These are phyloP conservation scores for Pugionium cornutum DNA, from an alignment of 345 rosid genomes.

Conservation along the genomic window DNA sequence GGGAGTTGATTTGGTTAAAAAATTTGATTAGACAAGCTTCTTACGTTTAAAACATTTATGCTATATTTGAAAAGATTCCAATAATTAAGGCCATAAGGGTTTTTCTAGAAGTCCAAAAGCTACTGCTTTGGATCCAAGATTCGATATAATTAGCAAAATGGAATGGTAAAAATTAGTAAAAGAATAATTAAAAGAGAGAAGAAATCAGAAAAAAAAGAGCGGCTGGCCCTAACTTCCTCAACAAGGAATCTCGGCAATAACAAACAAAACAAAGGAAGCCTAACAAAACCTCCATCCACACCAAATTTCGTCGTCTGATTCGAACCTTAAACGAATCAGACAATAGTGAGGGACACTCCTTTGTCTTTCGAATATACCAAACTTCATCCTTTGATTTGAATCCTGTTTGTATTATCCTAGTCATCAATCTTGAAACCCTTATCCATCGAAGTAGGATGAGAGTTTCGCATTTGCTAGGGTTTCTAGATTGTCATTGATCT, in stretches of 20 bases:
- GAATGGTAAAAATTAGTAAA: constrained; percentile 25
- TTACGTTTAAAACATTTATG: neutral
- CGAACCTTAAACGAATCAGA: constrained; percentile 37
- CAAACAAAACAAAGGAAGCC: constrained; percentile 7
- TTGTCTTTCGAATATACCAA: neutral
- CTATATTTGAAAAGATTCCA: neutral
- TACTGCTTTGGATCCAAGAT: neutral
- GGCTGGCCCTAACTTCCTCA: constrained; percentile 39
- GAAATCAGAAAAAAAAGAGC: constrained; percentile 34
- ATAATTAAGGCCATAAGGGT: neutral
- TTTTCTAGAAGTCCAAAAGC: constrained; percentile 9
- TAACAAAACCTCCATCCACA: constrained; percentile 8
- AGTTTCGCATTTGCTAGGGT: constrained; percentile 7
- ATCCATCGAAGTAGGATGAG: constrained; percentile 14
- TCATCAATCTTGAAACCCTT: constrained; percentile 28
- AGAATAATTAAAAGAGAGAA: constrained; percentile 27
- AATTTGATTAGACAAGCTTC: neutral
- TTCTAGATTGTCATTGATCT: constrained; percentile 25
- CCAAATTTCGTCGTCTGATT: constrained; percentile 31
- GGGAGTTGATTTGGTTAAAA: neutral
- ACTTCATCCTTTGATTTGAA: too few relatives aligned
- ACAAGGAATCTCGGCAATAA: constrained; percentile 32
- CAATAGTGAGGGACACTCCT: constrained; percentile 12
- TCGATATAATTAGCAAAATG: constrained; percentile 29
- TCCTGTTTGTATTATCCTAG: neutral